Base-by-base conservation (phyloP, 225 moss, liverwort and hornwort species). In the Asterella californica region DNA sequence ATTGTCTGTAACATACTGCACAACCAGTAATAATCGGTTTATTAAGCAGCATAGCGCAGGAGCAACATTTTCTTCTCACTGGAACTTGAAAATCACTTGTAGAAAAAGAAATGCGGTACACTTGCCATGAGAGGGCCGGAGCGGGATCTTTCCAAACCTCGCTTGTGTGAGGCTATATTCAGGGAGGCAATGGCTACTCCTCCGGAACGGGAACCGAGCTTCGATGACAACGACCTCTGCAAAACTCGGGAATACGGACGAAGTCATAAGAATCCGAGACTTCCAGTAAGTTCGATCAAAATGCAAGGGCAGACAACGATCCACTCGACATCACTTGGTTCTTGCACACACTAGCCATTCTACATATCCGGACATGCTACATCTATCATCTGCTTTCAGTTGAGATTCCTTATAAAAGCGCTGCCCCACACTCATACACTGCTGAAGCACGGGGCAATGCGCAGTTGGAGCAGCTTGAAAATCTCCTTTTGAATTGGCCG, bases 211-310 rank as follows among this genome's bases (percentile, higher is more conserved):
- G 85, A 38, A 54, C 85, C 86, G 71, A 90, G 62, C 85, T 95
- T 95, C 21, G 90, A 85, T 33, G 94, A 90, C 86, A 95, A 79
- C 49, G 93, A 82, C 83, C 95, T 95, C 90, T 93, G 90, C 69
- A 74, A 18, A 37, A 74, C 22, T 52, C 53, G 12, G 15, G 34
- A 11, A 64, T 24, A 57, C 15, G 57, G 42, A 42, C 42, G 42
- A 42, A 42, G 42, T 42, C 42, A 42, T 42, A 42, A 3, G 42
- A 42, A 3, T 42, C 7, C 42, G 4, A 42, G 42, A 42, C 42
- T 42, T 42, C 42, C 42, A 3, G 14, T 52, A 12, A 17, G 12
- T 12, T 52, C 14, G 17, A 52, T 1, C 17, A 17, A 52, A 48
- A 48, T 6, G 14, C 52, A 52, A 52, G 52, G 52, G 14, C 52